Evolutionary conservation across 2,329 filamentous ascomycete genomes (phyloP).

Genomic region (Fragosphaeria purpurea): DNA sequence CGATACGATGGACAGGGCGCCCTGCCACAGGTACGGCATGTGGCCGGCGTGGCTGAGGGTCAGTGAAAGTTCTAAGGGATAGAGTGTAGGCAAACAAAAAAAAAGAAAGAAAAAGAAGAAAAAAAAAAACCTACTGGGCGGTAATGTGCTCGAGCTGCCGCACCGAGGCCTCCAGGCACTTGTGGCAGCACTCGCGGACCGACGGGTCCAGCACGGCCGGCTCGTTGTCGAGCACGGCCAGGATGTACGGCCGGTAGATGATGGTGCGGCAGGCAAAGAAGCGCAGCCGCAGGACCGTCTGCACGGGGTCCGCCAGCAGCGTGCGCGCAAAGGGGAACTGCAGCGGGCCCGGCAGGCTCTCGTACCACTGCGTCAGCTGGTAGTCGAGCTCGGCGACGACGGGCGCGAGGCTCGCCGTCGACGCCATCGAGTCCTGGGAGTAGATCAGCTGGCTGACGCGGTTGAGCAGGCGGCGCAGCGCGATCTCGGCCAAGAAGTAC

Average conservation of each 20-base stretch:
- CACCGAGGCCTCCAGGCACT: conserved; percentile 71
- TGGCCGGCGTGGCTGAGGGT: conserved; percentile 62
- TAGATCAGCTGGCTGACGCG: conserved; percentile 72
- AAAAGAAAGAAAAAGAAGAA: background rate
- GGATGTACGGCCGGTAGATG: conserved; percentile 75
- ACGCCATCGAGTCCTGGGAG: conserved; percentile 60
- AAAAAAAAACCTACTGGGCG: conserved; percentile 52
- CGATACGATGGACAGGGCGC: conserved; percentile 71
- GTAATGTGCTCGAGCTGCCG: conserved; percentile 70
- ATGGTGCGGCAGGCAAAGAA: conserved; percentile 83
- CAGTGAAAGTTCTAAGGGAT: too few relatives aligned
- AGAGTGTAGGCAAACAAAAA: background rate
- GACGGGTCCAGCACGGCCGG: conserved; percentile 59
- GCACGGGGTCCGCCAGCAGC: conserved; percentile 57
- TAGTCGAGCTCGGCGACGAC: conserved; percentile 73
- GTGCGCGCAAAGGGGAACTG: conserved; percentile 66
- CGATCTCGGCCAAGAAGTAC: conserved; percentile 81
- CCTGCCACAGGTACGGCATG: conserved; percentile 80
- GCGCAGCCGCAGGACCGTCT: conserved; percentile 67
- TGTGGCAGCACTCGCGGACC: conserved; percentile 68
- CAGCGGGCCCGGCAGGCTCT: conserved; percentile 61
- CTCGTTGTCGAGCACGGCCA: conserved; percentile 71
- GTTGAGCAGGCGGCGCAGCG: conserved; percentile 65
- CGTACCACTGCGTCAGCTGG: conserved; percentile 78
- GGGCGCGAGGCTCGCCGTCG: conserved; percentile 63